Evolutionary conservation across 208 protist species (phyloP).

Genomic region (Sergeia podlipaevii): DNA sequence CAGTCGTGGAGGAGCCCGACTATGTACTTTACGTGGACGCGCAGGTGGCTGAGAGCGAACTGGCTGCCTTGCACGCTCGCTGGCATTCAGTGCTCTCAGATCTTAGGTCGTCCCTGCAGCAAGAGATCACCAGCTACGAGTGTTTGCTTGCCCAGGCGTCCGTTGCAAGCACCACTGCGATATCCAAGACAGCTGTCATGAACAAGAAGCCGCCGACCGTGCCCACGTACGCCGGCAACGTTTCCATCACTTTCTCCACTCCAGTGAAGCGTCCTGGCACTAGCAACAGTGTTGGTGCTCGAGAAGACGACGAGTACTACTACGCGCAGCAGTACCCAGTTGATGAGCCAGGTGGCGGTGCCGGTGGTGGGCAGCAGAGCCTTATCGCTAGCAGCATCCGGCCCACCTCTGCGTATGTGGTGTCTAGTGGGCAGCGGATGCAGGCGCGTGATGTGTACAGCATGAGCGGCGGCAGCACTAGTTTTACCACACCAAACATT

Average conservation of each 20-base stretch:
- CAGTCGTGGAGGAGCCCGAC: background rate
- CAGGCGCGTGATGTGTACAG: too few relatives aligned
- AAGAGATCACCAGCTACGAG: background rate
- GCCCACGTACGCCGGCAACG: too few relatives aligned
- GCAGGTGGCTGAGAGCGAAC: conserved; percentile 15
- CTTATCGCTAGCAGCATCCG: conserved; percentile 12
- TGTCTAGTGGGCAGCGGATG: background rate
- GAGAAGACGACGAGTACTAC: conserved; percentile 7
- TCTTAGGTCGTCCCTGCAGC: conserved; percentile 7
- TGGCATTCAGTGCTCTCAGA: conserved; percentile 16
- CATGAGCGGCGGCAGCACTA: too few relatives aligned
- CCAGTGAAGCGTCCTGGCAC: too few relatives aligned
- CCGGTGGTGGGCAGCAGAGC: conserved; percentile 1
- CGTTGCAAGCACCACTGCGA: background rate
- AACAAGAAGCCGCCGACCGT: too few relatives aligned
- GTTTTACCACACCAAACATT: too few relatives aligned
- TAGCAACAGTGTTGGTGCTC: background rate
- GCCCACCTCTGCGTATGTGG: background rate
- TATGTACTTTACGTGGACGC: conserved; percentile 13
- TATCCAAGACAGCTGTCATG: too few relatives aligned
- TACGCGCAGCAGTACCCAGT: conserved; percentile 14
- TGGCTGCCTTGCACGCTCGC: conserved; percentile 15
- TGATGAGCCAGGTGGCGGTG: background rate
- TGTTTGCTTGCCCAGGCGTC: background rate
- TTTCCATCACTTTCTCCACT: too few relatives aligned